A percentile compares a stretch with the other conserved stretches of the same genome.
phyloP scores from a whole-genome alignment of 306 rosid genomes.

The Vicia sativa region DNA sequence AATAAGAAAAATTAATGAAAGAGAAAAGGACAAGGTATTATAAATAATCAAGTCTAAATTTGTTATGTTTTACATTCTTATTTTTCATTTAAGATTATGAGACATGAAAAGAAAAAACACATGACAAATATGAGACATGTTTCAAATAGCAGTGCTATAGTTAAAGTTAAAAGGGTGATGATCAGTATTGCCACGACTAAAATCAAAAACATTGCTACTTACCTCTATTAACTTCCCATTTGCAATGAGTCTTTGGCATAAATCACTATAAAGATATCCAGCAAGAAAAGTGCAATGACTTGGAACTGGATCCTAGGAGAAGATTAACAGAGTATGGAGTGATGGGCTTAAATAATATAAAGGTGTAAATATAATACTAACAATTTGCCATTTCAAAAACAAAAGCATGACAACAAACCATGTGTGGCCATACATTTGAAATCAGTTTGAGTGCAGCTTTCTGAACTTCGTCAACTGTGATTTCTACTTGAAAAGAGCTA shows the following conservation, averaged over 20 bases:
- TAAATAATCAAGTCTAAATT: not conserved
- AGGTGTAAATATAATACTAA: too few species aligned
- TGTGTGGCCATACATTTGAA: slow-evolving; percentile 63
- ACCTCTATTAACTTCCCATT: slow-evolving; percentile 76
- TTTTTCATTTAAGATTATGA: slow-evolving; percentile 5
- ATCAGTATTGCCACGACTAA: slow-evolving; percentile 15
- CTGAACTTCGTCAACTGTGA: slow-evolving; percentile 63
- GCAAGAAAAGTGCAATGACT: slow-evolving; percentile 60
- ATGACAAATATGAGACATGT: slow-evolving; percentile 9
- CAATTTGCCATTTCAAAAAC: too few species aligned
- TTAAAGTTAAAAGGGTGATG: slow-evolving; percentile 6
- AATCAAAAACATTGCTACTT: slow-evolving; percentile 30
- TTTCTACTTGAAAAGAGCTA: slow-evolving; percentile 50
- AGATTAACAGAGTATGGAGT: slow-evolving; percentile 36
- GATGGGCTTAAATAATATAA: slow-evolving; percentile 29
- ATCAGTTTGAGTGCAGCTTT: slow-evolving; percentile 61
- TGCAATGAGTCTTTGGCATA: slow-evolving; percentile 66
- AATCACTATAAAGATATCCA: slow-evolving; percentile 74
- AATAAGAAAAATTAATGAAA: slow-evolving; percentile 5
- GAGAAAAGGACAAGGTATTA: slow-evolving; percentile 7
- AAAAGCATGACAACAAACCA: slow-evolving; percentile 9
- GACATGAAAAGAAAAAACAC: too few species aligned
- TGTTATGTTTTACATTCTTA: not conserved
- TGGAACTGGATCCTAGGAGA: slow-evolving; percentile 65
- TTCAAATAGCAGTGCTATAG: slow-evolving; percentile 14